Conservation (phyloP, 1,284 basidiomycete genomes). For the Sphagnurus paluster region DNA sequence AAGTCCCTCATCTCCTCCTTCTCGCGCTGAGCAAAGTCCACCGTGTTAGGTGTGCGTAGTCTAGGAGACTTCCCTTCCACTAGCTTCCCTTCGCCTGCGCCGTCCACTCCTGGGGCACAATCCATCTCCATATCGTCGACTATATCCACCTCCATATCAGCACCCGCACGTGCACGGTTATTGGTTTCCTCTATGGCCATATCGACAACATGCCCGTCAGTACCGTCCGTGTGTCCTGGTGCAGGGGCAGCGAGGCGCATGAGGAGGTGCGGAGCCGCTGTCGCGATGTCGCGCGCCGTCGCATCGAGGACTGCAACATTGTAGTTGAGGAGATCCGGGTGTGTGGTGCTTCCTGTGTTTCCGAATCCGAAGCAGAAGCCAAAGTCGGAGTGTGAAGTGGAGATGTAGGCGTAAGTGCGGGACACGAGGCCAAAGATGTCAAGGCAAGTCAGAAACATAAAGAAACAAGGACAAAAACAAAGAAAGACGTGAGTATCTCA, state of each 20-base stretch:
- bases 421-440: no score
- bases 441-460: neutral
- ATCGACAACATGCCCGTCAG: slow-evolving; percentile 36
- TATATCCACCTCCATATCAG: slow-evolving; percentile 27
- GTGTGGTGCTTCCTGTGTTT: neutral
- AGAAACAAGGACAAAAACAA: neutral
- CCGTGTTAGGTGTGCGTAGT: slow-evolving; percentile 47
- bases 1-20: slow-evolving; percentile 89
- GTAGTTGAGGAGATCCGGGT: slow-evolving; percentile 58
- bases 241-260: slow-evolving; percentile 35
- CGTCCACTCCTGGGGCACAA: slow-evolving; percentile 4
- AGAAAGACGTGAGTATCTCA: no score
- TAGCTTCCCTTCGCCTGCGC: neutral
- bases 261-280: slow-evolving; percentile 48
- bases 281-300: slow-evolving; percentile 44
- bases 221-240: slow-evolving; percentile 31
- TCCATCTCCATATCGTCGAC: slow-evolving; percentile 13
- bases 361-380: no score
- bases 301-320: slow-evolving; percentile 87
- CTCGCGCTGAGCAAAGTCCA: slow-evolving; percentile 78
- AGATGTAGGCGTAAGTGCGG: neutral
- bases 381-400: neutral
- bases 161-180: slow-evolving; percentile 13
- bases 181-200: slow-evolving; percentile 20
- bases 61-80: neutral